Percentiles rank a stretch among this genome's conserved stretches.
Conservation (phyloP, 2,329 filamentous ascomycete genomes). For the Aureobasidium sp. region DNA sequence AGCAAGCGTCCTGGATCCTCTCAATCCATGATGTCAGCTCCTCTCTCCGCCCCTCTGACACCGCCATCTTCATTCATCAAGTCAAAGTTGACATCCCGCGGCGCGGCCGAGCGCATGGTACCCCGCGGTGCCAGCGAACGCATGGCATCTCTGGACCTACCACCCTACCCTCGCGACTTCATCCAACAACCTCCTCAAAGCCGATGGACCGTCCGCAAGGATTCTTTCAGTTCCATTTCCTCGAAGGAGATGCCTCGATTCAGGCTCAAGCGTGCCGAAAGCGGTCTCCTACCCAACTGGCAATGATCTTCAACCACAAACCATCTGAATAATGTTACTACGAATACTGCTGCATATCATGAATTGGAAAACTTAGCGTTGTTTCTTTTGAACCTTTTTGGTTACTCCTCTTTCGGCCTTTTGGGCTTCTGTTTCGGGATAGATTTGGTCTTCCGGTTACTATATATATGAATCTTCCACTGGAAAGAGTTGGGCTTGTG, state of each 20-base stretch:
- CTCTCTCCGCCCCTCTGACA: too few relatives aligned
- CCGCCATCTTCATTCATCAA: neutral
- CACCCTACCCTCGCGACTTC: neutral
- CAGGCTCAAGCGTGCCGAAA: conserved; percentile 4
- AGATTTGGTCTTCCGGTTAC: neutral
- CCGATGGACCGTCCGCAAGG: neutral
- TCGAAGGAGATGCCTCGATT: conserved; percentile 3
- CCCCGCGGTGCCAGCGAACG: too few relatives aligned
- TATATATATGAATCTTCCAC: neutral
- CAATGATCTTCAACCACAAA: neutral
- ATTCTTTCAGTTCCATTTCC: conserved; percentile 2
- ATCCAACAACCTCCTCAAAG: neutral
- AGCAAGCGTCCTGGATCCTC: conserved; percentile 1
- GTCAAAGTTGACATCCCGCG: neutral
- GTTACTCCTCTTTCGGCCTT: neutral
- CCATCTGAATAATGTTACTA: neutral
- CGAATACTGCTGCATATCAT: conserved; percentile 1
- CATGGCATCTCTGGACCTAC: neutral
- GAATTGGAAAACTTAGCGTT: conserved; percentile 3
- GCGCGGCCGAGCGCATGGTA: neutral
- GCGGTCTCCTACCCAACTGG: neutral
- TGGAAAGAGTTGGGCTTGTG: neutral
- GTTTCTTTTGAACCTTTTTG: neutral
- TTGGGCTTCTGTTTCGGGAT: neutral
- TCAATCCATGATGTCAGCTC: neutral